Percentiles rank a stretch among this genome's conserved stretches.
Evolutionary conservation across 441 rosid genomes (phyloP).

Genomic region (Arabidopsis hybrid): DNA sequence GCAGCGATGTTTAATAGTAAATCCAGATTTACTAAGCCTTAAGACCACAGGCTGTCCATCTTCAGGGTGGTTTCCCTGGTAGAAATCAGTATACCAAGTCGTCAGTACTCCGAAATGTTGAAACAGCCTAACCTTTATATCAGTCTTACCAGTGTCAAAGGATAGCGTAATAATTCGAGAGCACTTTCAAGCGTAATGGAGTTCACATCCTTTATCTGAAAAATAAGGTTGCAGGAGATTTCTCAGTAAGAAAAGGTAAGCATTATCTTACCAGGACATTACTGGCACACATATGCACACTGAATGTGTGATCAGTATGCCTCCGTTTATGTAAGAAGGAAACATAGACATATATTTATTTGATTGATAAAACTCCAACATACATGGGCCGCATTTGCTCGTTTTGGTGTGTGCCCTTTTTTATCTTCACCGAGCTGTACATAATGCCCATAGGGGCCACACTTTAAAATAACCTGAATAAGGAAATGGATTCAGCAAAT

Average conservation of each 20-base stretch:
- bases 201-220: conserved; percentile 73
- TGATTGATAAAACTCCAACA: conserved; percentile 33
- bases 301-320: conserved; percentile 22
- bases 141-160: conserved; percentile 74
- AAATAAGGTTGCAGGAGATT: conserved; percentile 26
- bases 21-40: conserved; percentile 75
- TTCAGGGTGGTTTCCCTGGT: conserved; percentile 86
- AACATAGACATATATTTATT: neutral
- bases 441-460: conserved; percentile 93
- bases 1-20: conserved; percentile 73
- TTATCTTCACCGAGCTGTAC: conserved; percentile 97
- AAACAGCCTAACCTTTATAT: conserved; percentile 28
- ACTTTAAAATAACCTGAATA: conserved; percentile 83
- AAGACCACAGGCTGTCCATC: conserved; percentile 81
- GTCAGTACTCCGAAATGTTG: conserved; percentile 28
- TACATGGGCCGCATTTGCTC: conserved; percentile 87
- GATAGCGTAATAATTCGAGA: conserved; percentile 77
- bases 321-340: conserved; percentile 24
- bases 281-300: conserved; percentile 19
- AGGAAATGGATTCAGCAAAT: conserved; percentile 25
- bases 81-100: conserved; percentile 38
- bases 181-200: conserved; percentile 78
- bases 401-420: conserved; percentile 75
- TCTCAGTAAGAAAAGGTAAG: conserved; percentile 17
- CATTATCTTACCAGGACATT: conserved; percentile 12